Evolutionary conservation across 345 rosid genomes (phyloP).

Genomic region (Brassica cretica): DNA sequence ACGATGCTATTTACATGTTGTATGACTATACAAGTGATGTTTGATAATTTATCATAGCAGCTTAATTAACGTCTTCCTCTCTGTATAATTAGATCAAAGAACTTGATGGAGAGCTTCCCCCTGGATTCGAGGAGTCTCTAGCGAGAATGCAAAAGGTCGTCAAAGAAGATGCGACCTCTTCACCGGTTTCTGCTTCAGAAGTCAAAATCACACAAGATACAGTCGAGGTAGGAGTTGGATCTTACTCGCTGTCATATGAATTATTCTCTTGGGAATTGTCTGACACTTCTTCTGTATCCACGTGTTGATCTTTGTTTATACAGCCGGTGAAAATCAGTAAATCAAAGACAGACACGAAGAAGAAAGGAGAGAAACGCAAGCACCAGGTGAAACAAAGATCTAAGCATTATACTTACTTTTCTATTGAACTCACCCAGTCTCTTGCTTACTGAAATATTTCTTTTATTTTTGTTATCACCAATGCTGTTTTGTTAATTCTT

Average conservation of each 20-base stretch:
- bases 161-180: conserved; percentile 32
- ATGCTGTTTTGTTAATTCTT: neutral
- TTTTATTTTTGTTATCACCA: neutral
- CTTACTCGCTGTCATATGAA: neutral
- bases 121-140: conserved; percentile 61
- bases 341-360: conserved; percentile 23
- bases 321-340: conserved; percentile 36
- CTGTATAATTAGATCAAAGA: conserved; percentile 52
- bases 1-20: neutral
- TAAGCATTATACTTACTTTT: neutral
- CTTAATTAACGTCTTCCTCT: neutral
- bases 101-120: conserved; percentile 67
- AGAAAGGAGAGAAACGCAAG: conserved; percentile 48
- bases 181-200: conserved; percentile 39
- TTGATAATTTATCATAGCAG: neutral
- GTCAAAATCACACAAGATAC: conserved; percentile 28
- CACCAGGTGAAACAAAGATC: conserved; percentile 47
- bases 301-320: neutral
- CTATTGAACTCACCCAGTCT: neutral
- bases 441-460: neutral
- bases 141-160: conserved; percentile 29
- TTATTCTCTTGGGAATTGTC: neutral
- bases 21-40: neutral
- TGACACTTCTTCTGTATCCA: conserved; percentile 17
- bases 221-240: conserved; percentile 30